Conservation (phyloP, 305 asterid species). For the Stenogyne calaminthoides region DNA sequence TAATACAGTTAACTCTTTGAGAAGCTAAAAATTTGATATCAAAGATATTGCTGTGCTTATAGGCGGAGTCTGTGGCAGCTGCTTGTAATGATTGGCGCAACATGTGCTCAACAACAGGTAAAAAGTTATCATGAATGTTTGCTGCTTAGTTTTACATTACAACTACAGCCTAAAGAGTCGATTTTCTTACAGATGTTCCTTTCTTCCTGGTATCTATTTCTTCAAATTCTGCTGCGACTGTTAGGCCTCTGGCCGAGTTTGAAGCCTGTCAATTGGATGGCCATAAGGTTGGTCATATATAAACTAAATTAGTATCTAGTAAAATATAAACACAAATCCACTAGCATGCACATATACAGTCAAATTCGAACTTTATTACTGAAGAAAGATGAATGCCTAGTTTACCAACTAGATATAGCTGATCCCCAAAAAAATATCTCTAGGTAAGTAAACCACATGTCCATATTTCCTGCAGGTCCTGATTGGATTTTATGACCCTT, state of each 20-base stretch:
- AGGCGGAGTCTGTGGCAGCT: slow-evolving; percentile 60
- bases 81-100: slow-evolving; percentile 91
- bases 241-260: slow-evolving; percentile 64
- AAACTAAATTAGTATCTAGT: not conserved
- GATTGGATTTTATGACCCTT: slow-evolving; percentile 91
- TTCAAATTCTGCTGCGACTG: slow-evolving; percentile 54
- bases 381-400: slow-evolving; percentile 2
- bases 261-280: slow-evolving; percentile 61
- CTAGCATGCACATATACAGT: not conserved
- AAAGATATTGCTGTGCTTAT: slow-evolving; percentile 27
- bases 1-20: not conserved
- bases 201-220: slow-evolving; percentile 74
- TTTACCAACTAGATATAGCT: slow-evolving; percentile 17
- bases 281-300: slow-evolving; percentile 56
- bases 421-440: not conserved
- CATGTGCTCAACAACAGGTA: slow-evolving; percentile 71
- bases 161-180: slow-evolving; percentile 28
- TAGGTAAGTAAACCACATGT: slow-evolving; percentile 14
- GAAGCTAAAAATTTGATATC: slow-evolving; percentile 10
- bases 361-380: not conserved
- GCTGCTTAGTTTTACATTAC: slow-evolving; percentile 24
- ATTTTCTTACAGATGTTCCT: slow-evolving; percentile 62
- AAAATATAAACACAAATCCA: not conserved
- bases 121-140: slow-evolving; percentile 24
- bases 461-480: slow-evolving; percentile 52